phyloP scores from a whole-genome alignment of 345 rosid genomes.

The Syzygium aromaticum region DNA sequence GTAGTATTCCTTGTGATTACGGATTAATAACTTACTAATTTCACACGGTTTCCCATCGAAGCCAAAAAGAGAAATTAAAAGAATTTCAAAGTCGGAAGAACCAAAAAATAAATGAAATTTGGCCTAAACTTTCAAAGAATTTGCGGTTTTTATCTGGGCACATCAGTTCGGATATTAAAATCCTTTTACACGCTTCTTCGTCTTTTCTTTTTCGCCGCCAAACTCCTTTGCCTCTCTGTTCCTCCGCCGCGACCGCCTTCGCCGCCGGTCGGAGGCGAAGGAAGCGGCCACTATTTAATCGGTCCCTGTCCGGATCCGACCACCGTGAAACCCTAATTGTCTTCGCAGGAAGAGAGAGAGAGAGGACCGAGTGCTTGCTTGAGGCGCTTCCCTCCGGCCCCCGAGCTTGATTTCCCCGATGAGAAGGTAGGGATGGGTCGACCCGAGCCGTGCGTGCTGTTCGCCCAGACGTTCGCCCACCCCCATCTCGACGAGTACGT shows the following conservation, averaged over 20 bases:
- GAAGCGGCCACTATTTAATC: not conserved
- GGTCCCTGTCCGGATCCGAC: not conserved
- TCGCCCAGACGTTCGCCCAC: slow-evolving; percentile 90
- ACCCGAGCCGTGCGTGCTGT: slow-evolving; percentile 88
- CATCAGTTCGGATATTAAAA: not conserved
- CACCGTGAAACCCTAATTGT: not conserved
- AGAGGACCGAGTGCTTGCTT: not conserved
- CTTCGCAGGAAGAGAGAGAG: not conserved
- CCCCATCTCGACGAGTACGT: slow-evolving; percentile 94
- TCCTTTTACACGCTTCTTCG: not conserved
- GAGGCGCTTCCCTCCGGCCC: not conserved
- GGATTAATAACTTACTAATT: not conserved
- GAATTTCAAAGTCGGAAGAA: not conserved
- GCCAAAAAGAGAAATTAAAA: not conserved
- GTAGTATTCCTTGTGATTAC: not conserved
- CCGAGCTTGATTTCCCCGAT: not conserved
- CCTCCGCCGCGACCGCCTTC: not conserved
- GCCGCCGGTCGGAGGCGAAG: not conserved
- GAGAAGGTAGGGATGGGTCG: slow-evolving; percentile 44
- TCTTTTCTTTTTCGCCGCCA: too few species aligned
- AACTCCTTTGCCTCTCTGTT: not conserved
- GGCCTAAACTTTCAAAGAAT: not conserved
- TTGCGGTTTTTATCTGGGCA: not conserved
- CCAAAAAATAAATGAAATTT: not conserved
- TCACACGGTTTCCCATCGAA: not conserved